Evolutionary conservation across 371 early-diverging fungal genomes (phyloP), one percentile per base, ranked within the genome.

Genomic region (Lichtheimia corymbifera): DNA sequence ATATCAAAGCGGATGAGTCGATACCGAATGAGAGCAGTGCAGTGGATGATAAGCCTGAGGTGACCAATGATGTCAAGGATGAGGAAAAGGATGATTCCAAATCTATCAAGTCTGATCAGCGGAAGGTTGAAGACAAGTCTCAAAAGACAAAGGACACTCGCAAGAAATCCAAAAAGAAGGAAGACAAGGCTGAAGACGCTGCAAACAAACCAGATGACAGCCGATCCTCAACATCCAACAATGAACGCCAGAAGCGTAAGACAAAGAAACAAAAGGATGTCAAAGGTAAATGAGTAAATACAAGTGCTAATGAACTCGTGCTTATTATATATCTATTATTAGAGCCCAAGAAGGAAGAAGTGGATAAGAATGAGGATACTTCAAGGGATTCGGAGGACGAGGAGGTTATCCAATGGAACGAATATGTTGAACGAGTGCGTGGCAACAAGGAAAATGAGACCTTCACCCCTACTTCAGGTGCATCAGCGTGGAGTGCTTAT

Each of bases 401-500:
- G 27, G 59, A 70, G 35, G 55, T 56, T 13, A 15, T 35, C 4
- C 15, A 22, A 13, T 63, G 63, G 63, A 24, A 49, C 7, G 44
- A 57, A 5, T 63, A 57, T 51, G 63, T 63, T 18, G 30, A 54
- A 15, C 30, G 49, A 20, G 25, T 57, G 27, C 57, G 56, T n/a
- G 45, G 30, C 18, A 49, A 42, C 51, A 57, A 55, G 51, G 49
- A 54, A 12, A 13, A 3, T 15, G 14, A 44, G 14, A 7, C 3
- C 22, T 12, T 22, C 20, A 53, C 4, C n/a, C 28, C 22, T 24
- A 40, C 44, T 9, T 35, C 35, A 35, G 44, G 47, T 28, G 63
- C 63, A 20, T 51, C 63, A 5, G 57, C 57, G 3, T 63, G 63
- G 63, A 42, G 41, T 35, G 57, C 56, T 7, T 63, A 63, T 43